phyloP scores from a whole-genome alignment of 179 eudicot species.

The Spinacia oleracea region DNA sequence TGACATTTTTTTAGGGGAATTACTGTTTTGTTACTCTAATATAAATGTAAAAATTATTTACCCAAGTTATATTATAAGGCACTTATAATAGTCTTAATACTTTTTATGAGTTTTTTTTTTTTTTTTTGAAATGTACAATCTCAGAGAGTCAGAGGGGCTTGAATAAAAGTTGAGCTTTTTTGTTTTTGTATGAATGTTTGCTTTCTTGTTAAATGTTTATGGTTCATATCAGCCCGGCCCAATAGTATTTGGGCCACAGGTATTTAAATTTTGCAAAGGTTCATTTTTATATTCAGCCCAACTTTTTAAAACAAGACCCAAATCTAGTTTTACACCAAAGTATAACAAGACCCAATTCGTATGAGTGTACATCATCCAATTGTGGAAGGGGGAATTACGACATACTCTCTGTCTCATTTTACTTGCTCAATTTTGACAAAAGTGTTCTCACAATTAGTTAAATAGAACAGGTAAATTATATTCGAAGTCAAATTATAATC shows the following conservation, averaged over 20 bases:
- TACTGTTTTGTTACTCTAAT: not conserved
- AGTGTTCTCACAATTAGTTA: too few relatives aligned
- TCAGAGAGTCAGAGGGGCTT: not conserved
- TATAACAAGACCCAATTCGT: too few relatives aligned
- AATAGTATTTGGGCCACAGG: not conserved
- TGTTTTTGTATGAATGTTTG: not conserved
- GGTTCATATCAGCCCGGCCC: not conserved
- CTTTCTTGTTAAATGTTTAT: not conserved
- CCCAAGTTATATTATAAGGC: not conserved
- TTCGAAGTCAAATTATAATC: too few relatives aligned
- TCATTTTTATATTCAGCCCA: not conserved
- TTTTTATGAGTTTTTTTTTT: not conserved
- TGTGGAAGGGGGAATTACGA: too few relatives aligned
- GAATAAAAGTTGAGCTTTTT: not conserved
- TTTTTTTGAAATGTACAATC: not conserved
- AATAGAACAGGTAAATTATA: too few relatives aligned
- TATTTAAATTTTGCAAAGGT: not conserved
- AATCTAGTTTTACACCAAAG: too few relatives aligned
- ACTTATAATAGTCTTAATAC: not conserved
- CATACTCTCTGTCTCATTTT: too few relatives aligned
- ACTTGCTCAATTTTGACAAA: too few relatives aligned
- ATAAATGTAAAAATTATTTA: not conserved
- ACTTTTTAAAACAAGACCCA: not conserved
- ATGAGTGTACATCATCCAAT: too few relatives aligned
- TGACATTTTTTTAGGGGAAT: too few relatives aligned